A percentile compares a stretch with the other conserved stretches of the same genome.
Conservation (phyloP, 768 basidiomycete genomes). For the Piloderma croceum region DNA sequence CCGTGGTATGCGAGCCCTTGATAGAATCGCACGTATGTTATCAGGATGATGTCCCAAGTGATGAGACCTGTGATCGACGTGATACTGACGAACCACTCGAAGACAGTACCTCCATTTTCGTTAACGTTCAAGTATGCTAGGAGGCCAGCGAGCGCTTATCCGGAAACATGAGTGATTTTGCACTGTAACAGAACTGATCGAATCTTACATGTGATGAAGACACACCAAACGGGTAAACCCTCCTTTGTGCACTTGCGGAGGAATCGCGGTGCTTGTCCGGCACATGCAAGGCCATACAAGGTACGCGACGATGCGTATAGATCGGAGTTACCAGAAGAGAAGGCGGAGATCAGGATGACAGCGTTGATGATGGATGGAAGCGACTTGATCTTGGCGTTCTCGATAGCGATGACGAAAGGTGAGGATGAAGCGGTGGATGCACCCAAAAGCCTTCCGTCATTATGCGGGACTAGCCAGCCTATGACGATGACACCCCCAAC, state of each 20-base stretch:
- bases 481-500: slow-evolving; percentile 35
- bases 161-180: too few relatives aligned
- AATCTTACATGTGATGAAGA: neutral
- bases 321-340: slow-evolving; percentile 10
- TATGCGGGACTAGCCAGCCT: slow-evolving; percentile 35
- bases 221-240: neutral
- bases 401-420: slow-evolving; percentile 41
- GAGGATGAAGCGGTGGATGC: slow-evolving; percentile 26
- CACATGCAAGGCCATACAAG: slow-evolving; percentile 7
- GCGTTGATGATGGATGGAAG: slow-evolving; percentile 37
- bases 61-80: slow-evolving; percentile 28
- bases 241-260: neutral
- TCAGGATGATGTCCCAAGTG: slow-evolving; percentile 39
- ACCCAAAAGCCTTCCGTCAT: slow-evolving; percentile 13
- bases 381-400: slow-evolving; percentile 39
- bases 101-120: neutral
- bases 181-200: too few relatives aligned
- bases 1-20: slow-evolving; percentile 45
- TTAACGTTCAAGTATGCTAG: neutral
- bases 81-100: neutral
- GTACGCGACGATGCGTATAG: slow-evolving; percentile 8
- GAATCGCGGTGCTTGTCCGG: slow-evolving; percentile 14
- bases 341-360: slow-evolving; percentile 30
- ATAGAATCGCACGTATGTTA: slow-evolving; percentile 44
- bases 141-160: neutral